Conservation (phyloP, 495 filamentous ascomycete species). For the Filosporella fistucella region DNA sequence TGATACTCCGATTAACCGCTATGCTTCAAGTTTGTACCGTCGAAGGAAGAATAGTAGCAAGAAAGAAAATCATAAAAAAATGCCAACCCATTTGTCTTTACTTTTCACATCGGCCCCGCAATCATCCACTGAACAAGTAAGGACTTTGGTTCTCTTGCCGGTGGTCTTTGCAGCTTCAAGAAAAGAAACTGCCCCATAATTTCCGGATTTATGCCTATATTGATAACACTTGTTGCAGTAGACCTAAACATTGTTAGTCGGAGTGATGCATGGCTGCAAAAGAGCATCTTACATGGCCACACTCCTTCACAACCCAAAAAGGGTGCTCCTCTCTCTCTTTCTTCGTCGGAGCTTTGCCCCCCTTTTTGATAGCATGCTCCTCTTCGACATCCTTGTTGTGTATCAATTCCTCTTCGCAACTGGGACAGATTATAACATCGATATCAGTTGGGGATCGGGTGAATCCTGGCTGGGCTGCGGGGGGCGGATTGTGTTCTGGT, state of each 20-base stretch:
- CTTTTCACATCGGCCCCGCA: constrained; percentile 32
- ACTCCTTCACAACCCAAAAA: constrained; percentile 68
- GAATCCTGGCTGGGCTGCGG: constrained; percentile 53
- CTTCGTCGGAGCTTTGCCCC: constrained; percentile 14
- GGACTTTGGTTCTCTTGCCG: constrained; percentile 5
- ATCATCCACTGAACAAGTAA: constrained; percentile 42
- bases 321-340: constrained; percentile 43
- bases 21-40: not conserved
- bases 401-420: constrained; percentile 66
- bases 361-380: constrained; percentile 23
- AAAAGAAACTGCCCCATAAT: constrained; percentile 35
- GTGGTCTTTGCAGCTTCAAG: constrained; percentile 19
- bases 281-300: constrained; percentile 66
- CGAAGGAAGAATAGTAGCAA: not conserved
- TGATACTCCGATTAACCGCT: not conserved
- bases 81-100: constrained; percentile 27
- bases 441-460: constrained; percentile 58
- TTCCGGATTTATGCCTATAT: constrained; percentile 39
- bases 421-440: constrained; percentile 65
- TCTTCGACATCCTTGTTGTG: constrained; percentile 44
- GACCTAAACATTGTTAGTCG: constrained; percentile 40
- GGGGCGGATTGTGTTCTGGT: constrained; percentile 52
- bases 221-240: constrained; percentile 67
- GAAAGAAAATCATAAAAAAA: constrained; percentile 18
- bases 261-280: not conserved